Evolutionary conservation across 2,329 filamentous ascomycete genomes (phyloP), one percentile per base, ranked within the genome.

Genomic region (Graphilbum ipis-grandicollis): DNA sequence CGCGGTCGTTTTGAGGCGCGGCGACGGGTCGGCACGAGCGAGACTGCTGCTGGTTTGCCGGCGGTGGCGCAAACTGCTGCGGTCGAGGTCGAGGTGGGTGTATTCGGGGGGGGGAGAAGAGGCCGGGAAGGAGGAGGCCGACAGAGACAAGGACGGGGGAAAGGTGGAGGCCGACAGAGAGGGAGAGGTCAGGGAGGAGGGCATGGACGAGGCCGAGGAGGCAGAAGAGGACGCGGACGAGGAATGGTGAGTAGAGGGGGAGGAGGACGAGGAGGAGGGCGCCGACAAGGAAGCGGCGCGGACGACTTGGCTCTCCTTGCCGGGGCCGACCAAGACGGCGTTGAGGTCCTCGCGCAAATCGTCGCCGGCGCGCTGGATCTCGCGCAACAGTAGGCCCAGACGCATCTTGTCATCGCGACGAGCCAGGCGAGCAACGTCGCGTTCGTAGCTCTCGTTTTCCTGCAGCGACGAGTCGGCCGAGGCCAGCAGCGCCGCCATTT

Each of bases 371-470:
- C 61, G 66, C 50, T 75, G 71, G 40, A 77, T 76, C 53, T 77
- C 71, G 43, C 68, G 63, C 43, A 76, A 55, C 41, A 77, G 56
- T 31, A 63, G 61, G 41, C 57, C 60, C 30, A 78, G 60, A 35
- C 71, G 68, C 34, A 75, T 49, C 57, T 75, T 75, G 51, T 77
- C 72, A 44, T 75, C 71, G 22, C 75, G 58, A 30, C 66, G 65
- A 48, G 60, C 61, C 29, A 76, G 62, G 41, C 65, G 66, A 38
- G 63, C 57, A 34, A 76, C 60, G 47, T 77, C 70, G 46, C 62
- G 59, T 51, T 75, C 68, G 50, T 75, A 75, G 47, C 62, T 68
- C 52, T 76, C 72, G 47, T 75, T 76, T 51, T 77, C 73, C 45
- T 66, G 59, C 34, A 74, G 60, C 29, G 70, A 80, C 47, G 64